Evolutionary conservation across 169 alveolate genomes (phyloP).

Genomic region (Besnoitia besnoiti): DNA sequence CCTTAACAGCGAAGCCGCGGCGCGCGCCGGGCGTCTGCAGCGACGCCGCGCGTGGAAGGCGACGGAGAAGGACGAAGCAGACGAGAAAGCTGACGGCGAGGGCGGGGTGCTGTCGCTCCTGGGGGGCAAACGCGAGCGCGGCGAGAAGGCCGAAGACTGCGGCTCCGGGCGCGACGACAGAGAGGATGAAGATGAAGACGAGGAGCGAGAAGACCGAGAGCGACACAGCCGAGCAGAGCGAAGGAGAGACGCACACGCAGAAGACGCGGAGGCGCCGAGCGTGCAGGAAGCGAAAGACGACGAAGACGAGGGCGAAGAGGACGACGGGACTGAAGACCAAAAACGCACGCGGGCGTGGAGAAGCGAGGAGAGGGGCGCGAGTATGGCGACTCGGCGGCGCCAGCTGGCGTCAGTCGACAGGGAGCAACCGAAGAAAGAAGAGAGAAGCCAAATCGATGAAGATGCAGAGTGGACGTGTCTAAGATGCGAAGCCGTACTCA

Average conservation of each 20-base stretch:
- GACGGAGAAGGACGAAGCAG: background rate
- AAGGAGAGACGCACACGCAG: background rate
- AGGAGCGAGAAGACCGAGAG: conserved; percentile 1
- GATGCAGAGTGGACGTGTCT: background rate
- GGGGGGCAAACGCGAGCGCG: background rate
- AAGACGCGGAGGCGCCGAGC: background rate
- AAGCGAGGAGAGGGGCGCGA: background rate
- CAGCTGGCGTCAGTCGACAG: background rate
- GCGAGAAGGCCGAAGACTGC: background rate
- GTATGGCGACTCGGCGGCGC: background rate
- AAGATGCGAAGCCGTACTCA: conserved; percentile 17
- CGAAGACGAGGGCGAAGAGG: background rate
- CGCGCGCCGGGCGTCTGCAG: conserved; percentile 50
- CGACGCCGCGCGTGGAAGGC: conserved; percentile 22
- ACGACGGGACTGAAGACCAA: background rate
- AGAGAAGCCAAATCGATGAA: background rate
- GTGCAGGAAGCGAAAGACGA: background rate
- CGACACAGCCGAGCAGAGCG: background rate
- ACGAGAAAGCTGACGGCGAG: background rate
- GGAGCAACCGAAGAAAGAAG: background rate
- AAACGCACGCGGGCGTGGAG: background rate
- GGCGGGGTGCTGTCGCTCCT: background rate
- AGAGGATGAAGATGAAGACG: conserved; percentile 4
- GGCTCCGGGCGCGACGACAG: background rate
- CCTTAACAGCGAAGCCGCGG: conserved; percentile 2